phyloP scores from a whole-genome alignment of 768 basidiomycete genomes.

The Chiua virens region DNA sequence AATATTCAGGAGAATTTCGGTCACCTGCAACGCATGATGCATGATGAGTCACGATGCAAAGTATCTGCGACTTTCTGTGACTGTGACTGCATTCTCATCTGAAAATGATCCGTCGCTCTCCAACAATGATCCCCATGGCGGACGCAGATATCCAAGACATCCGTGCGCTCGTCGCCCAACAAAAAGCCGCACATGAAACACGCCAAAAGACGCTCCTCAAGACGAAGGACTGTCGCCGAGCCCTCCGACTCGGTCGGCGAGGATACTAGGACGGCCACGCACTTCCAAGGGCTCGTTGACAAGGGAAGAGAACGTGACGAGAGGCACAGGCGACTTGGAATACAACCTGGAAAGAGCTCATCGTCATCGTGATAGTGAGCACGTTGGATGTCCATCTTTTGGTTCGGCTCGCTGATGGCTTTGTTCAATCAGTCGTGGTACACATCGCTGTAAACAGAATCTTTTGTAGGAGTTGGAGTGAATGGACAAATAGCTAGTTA shows the following conservation, averaged over 20 bases:
- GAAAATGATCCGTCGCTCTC: conserved; percentile 71
- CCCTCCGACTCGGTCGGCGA: conserved; percentile 6
- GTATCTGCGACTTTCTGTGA: no score
- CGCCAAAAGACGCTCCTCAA: conserved; percentile 44
- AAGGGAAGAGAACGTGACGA: conserved; percentile 28
- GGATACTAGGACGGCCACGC: conserved; percentile 7
- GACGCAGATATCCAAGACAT: conserved; percentile 81
- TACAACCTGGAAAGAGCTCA: conserved; percentile 24
- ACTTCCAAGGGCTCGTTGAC: conserved; percentile 20
- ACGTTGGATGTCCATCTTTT: neutral
- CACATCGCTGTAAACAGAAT: no score
- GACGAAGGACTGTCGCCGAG: conserved; percentile 48
- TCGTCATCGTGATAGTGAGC: conserved; percentile 4
- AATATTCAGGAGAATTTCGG: no score
- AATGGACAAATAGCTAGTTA: no score
- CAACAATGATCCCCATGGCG: conserved; percentile 74
- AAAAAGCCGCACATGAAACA: conserved; percentile 41
- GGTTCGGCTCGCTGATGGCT: neutral
- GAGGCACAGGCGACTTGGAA: conserved; percentile 26
- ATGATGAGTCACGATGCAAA: no score
- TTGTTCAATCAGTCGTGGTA: no score
- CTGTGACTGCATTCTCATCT: no score
- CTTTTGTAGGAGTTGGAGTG: no score
- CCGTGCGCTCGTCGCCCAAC: conserved; percentile 55
- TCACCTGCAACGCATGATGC: no score